Percentiles rank a stretch among this genome's conserved stretches.
These are phyloP conservation scores for Limonomyces culmigenus DNA, from an alignment of 1,284 basidiomycete genomes.

Conservation along the genomic window DNA sequence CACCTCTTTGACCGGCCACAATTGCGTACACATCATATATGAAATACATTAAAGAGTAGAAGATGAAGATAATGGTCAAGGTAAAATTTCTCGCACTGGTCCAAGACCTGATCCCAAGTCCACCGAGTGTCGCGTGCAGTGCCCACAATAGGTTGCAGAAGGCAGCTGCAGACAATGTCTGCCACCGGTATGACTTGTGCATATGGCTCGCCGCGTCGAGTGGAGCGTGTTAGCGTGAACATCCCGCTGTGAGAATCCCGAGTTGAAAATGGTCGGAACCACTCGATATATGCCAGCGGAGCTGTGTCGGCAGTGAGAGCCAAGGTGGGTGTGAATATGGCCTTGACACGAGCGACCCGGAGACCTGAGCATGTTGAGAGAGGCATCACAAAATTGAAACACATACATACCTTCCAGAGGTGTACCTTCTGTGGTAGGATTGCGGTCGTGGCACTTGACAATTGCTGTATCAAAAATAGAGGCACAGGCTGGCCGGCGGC, in stretches of 20 bases:
- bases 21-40: no score
- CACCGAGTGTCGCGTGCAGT: slow-evolving; percentile 4
- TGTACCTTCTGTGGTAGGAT: neutral
- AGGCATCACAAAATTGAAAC: neutral
- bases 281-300: slow-evolving; percentile 11
- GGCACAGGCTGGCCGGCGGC: no score
- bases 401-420: slow-evolving; percentile 3
- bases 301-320: slow-evolving; percentile 1
- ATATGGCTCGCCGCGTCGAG: slow-evolving; percentile 4
- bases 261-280: slow-evolving; percentile 9
- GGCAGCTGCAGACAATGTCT: slow-evolving; percentile 7
- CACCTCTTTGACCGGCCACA: no score
- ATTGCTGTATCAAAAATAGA: no score
- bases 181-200: slow-evolving; percentile 8
- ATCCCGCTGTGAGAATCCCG: slow-evolving; percentile 6
- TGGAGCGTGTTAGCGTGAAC: slow-evolving; percentile 7
- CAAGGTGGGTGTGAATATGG: slow-evolving; percentile 5
- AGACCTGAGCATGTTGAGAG: slow-evolving; percentile 4
- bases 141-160: slow-evolving; percentile 8
- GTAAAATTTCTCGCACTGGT: slow-evolving; percentile 6
- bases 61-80: slow-evolving; percentile 9
- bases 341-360: slow-evolving; percentile 7
- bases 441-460: no score
- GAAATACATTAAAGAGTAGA: no score
- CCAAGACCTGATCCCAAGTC: slow-evolving; percentile 6